phyloP scores from a whole-genome alignment of 352 stramenopile genomes.

The Globisporangium alternatum region DNA sequence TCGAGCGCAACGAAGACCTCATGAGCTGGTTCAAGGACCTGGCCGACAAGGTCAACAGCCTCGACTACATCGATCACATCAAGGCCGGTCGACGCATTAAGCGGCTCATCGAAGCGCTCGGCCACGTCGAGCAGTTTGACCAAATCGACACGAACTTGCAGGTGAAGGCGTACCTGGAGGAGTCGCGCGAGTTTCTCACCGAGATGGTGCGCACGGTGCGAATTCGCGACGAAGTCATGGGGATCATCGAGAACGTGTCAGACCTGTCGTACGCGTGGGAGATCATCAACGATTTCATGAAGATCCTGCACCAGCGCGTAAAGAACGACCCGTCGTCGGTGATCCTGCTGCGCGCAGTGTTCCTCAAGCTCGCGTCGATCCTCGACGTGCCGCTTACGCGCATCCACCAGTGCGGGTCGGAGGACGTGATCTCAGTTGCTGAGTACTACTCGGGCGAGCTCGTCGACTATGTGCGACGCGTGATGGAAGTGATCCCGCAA shows the following conservation, averaged over 20 bases:
- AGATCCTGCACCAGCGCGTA: slow-evolving; percentile 91
- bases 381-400: slow-evolving; percentile 92
- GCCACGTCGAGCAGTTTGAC: slow-evolving; percentile 96
- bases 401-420: slow-evolving; percentile 90
- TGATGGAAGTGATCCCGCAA: slow-evolving; percentile 94
- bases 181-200: slow-evolving; percentile 90
- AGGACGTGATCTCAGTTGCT: slow-evolving; percentile 91
- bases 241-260: slow-evolving; percentile 92
- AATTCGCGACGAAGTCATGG: slow-evolving; percentile 90
- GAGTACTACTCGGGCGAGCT: slow-evolving; percentile 94
- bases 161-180: slow-evolving; percentile 93
- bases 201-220: slow-evolving; percentile 95
- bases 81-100: slow-evolving; percentile 94
- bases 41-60: slow-evolving; percentile 85
- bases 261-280: slow-evolving; percentile 95
- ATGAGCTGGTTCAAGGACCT: slow-evolving; percentile 93
- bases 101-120: slow-evolving; percentile 90
- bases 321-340: slow-evolving; percentile 92
- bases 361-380: slow-evolving; percentile 94
- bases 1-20: slow-evolving; percentile 93
- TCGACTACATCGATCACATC: slow-evolving; percentile 92
- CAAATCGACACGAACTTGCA: slow-evolving; percentile 94
- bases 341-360: slow-evolving; percentile 91
- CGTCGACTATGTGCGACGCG: slow-evolving; percentile 92
- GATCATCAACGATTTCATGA: slow-evolving; percentile 94